Base-by-base conservation (phyloP, 371 early-diverging fungal species). In the Mortierella sp. region DNA sequence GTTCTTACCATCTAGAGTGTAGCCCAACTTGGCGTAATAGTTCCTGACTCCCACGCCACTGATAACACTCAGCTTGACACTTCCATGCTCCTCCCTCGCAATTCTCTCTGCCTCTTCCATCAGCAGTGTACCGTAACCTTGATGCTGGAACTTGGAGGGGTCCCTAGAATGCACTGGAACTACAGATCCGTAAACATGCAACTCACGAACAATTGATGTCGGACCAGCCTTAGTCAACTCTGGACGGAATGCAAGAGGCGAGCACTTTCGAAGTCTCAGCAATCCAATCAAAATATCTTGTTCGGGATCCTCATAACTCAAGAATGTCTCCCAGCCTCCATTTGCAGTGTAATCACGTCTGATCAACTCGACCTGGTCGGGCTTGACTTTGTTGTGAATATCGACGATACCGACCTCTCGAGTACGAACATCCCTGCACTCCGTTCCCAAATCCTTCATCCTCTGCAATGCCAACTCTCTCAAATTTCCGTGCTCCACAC, bases 31-130 rank as follows among this genome's bases (percentile, higher is more conserved):
- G 40, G 96, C 93, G 84, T 99, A 99, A 85, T 99, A 99, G 77
- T 99, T 95, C 60, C 99, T 90, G 14, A 99, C 99, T 54, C 99
- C 99, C 4, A 99, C 99, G 35, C 95, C 98, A 66, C 99, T 94
- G 84, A 99, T 99, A 66, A 99, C 99, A 22, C 98, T 95, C 52
- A 99, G 78, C 84, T 99, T 99, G 52, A 90, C 91, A 75, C 96
- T 95, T 24, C 95, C 95, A 84, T 99, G 99, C 86, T 99, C 99
- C 75, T 99, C 97, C 70, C 94, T 88, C 24, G 99, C 99, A 77
- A 99, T 99, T 63, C 99, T 87, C 87, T 99, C 99, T 0, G 99
- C 99, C 86, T 99, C 99, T 70, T 97, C 98, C 96, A 99, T 99
- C 71, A 99, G 85, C 79, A 99, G 83, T 1, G 98, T 97, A 67